Conservation (phyloP, 139 green algal genomes). For the Trebouxia sp. region DNA sequence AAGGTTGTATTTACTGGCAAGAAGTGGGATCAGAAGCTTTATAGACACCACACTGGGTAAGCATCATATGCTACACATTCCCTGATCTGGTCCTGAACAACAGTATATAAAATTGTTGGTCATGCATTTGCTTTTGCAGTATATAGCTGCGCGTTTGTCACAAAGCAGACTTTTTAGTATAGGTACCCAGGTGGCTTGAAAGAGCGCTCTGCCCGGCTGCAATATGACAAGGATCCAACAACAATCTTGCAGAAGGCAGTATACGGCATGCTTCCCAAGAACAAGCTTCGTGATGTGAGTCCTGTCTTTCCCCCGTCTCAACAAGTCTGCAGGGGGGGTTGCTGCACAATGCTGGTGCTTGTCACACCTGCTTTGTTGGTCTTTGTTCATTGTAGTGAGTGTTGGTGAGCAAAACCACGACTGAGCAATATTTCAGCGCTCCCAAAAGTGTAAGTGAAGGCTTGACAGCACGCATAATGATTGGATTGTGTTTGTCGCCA, state of each 20-base stretch:
- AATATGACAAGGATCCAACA: slow-evolving; percentile 66
- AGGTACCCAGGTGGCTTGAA: slow-evolving; percentile 80
- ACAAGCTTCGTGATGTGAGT: slow-evolving; percentile 68
- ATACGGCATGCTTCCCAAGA: slow-evolving; percentile 90
- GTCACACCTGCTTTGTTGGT: too few relatives aligned
- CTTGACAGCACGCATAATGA: too few relatives aligned
- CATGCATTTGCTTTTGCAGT: background rate
- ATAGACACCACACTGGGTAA: slow-evolving; percentile 86
- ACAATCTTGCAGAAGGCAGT: slow-evolving; percentile 74
- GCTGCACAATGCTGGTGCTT: background rate
- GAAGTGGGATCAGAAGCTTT: slow-evolving; percentile 90
- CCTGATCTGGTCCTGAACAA: too few relatives aligned
- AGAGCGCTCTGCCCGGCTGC: slow-evolving; percentile 62
- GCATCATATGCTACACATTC: background rate
- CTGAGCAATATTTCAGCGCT: too few relatives aligned
- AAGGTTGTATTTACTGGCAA: slow-evolving; percentile 81
- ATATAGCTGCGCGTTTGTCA: background rate
- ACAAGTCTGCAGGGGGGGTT: background rate
- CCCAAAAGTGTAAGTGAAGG: too few relatives aligned
- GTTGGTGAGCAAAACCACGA: too few relatives aligned
- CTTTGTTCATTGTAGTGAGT: too few relatives aligned
- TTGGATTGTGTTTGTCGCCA: background rate
- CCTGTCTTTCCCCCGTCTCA: background rate
- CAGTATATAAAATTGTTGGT: too few relatives aligned
- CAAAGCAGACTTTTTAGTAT: background rate